These are phyloP conservation scores for Bolboschoenus planiculmis DNA, from an alignment of 176 grass and related monocot genomes.

Conservation along the genomic window DNA sequence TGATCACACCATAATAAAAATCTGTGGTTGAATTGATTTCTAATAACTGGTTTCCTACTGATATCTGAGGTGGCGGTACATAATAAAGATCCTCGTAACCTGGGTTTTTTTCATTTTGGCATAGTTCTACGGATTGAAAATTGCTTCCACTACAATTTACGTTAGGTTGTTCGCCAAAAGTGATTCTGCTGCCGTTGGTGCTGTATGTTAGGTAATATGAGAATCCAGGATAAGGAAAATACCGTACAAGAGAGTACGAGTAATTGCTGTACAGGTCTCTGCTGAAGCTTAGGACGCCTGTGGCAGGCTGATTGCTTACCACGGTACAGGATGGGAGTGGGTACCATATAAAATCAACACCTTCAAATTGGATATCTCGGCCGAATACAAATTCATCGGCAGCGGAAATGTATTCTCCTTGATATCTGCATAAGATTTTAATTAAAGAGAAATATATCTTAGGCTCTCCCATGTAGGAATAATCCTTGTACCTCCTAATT, in stretches of 20 bases:
- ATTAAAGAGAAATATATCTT: not conserved
- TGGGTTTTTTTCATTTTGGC: not conserved
- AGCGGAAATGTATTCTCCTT: not conserved
- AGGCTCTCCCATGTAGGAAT: too few relatives aligned
- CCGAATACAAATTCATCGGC: not conserved
- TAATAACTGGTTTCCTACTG: not conserved
- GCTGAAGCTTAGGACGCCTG: not conserved
- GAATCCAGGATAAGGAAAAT: not conserved
- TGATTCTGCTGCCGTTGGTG: not conserved
- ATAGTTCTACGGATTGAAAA: not conserved
- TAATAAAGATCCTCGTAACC: not conserved
- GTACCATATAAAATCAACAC: not conserved
- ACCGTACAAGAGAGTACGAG: not conserved
- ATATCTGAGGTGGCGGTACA: not conserved
- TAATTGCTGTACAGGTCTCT: not conserved
- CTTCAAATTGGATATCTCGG: not conserved
- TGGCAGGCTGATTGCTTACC: not conserved
- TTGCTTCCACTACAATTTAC: not conserved
- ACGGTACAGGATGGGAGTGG: not conserved
- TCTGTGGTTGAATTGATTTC: not conserved
- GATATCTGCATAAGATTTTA: not conserved
- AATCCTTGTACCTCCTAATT: too few relatives aligned
- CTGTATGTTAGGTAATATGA: not conserved
- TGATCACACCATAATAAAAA: not conserved
- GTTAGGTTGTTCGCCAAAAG: not conserved